Conservation (phyloP, 768 basidiomycete genomes). For the Mycena albidolilacea region DNA sequence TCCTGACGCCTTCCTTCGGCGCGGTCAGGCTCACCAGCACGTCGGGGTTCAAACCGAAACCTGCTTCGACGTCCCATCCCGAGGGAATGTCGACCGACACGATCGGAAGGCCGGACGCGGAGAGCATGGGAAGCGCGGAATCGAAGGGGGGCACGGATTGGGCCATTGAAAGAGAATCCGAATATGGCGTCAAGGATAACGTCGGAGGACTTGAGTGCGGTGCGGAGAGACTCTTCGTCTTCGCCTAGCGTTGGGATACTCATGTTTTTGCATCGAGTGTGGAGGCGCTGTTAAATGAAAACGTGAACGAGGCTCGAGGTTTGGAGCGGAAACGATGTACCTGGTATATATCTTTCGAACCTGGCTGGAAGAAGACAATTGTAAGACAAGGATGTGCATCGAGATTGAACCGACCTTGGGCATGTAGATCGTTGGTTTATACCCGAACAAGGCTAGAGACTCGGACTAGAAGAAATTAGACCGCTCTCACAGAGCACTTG, state of each 20-base stretch:
- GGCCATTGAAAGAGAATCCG: conserved; percentile 96
- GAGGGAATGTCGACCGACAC: conserved; percentile 97
- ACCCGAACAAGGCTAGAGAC: conserved; percentile 88
- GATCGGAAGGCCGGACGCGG: conserved; percentile 79
- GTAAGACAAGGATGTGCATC: background rate
- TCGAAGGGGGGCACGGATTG: conserved; percentile 94
- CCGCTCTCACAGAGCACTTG: conserved; percentile 48
- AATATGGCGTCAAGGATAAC: conserved; percentile 97
- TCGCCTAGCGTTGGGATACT: conserved; percentile 79
- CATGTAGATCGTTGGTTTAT: conserved; percentile 90
- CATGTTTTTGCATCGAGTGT: conserved; percentile 92
- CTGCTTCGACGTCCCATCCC: conserved; percentile 93
- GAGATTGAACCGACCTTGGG: conserved; percentile 78
- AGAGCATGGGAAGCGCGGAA: conserved; percentile 75
- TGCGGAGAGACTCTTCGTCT: conserved; percentile 61
- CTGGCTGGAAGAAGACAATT: conserved; percentile 69
- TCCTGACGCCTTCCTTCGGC: conserved; percentile 89
- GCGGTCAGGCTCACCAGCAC: conserved; percentile 94
- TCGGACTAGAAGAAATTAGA: conserved; percentile 7
- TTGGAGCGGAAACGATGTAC: conserved; percentile 50
- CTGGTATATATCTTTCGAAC: conserved; percentile 94
- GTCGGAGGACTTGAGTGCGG: conserved; percentile 73
- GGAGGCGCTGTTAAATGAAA: conserved; percentile 69
- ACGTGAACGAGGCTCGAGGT: too few relatives aligned
- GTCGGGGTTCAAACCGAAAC: conserved; percentile 76